phyloP scores from a whole-genome alignment of 1,284 basidiomycete species.

The Melampsora americana region DNA sequence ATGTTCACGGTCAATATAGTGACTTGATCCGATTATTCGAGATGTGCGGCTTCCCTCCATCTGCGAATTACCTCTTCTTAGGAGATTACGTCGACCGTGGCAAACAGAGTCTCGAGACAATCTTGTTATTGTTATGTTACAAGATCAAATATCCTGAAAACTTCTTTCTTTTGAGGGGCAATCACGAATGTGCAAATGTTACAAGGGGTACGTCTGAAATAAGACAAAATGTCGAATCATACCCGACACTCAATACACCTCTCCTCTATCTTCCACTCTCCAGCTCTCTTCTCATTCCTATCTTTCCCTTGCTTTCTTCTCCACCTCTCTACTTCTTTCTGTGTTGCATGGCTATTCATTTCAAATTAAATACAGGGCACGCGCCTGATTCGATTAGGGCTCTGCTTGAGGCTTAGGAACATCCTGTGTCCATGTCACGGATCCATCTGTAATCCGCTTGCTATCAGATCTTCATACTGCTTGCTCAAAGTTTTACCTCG shows the following conservation, averaged over 20 bases:
- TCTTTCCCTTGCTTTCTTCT: background rate
- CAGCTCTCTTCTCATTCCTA: background rate
- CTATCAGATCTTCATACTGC: too few species aligned
- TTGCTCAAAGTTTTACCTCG: too few species aligned
- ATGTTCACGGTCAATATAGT: conserved; percentile 97
- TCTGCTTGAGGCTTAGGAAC: too few species aligned
- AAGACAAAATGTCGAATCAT: too few species aligned
- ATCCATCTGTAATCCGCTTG: background rate
- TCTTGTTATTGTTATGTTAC: conserved; percentile 92
- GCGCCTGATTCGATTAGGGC: too few species aligned
- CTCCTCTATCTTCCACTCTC: conserved; percentile 8
- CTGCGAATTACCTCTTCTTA: conserved; percentile 95
- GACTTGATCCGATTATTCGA: conserved; percentile 98
- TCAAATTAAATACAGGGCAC: too few species aligned
- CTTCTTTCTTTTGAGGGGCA: conserved; percentile 95
- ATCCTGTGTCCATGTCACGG: background rate
- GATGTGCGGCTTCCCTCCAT: conserved; percentile 98
- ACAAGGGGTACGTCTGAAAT: conserved; percentile 69
- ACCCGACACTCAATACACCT: conserved; percentile 4
- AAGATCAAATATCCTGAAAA: conserved; percentile 99
- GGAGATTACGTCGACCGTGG: conserved; percentile 99
- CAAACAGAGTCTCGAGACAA: conserved; percentile 97
- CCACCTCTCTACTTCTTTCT: background rate
- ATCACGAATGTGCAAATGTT: conserved; percentile 99
- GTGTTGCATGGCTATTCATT: too few species aligned